Evolutionary conservation across 345 rosid species (phyloP).

Genomic region (Ceriops tagal): DNA sequence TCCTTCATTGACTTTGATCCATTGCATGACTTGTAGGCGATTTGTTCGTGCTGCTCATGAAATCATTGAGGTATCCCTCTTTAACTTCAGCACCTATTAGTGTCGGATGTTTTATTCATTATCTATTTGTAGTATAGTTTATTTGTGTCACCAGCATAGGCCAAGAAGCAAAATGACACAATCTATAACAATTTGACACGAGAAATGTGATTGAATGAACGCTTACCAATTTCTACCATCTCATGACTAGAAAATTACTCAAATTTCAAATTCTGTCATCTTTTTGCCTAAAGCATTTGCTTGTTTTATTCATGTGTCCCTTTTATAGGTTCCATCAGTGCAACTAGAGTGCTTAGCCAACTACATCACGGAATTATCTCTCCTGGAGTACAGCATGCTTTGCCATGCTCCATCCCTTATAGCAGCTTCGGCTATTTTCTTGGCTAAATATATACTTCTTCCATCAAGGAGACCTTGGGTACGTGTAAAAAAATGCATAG

Average conservation of each 20-base stretch:
- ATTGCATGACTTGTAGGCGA: constrained; percentile 48
- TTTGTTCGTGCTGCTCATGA: constrained; percentile 91
- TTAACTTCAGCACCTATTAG: neutral
- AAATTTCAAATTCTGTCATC: neutral
- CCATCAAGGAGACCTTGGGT: constrained; percentile 93
- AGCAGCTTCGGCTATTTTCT: constrained; percentile 84
- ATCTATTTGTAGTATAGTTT: too few relatives aligned
- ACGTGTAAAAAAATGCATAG: constrained; percentile 7
- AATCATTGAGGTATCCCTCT: constrained; percentile 56
- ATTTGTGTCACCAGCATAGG: too few relatives aligned
- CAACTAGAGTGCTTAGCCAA: constrained; percentile 78
- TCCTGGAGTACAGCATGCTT: constrained; percentile 79
- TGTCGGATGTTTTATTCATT: neutral
- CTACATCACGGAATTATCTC: constrained; percentile 70
- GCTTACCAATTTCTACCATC: too few relatives aligned
- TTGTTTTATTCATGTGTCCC: neutral
- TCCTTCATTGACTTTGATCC: constrained; percentile 14
- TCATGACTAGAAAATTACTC: too few relatives aligned
- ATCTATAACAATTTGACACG: too few relatives aligned
- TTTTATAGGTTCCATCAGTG: constrained; percentile 53
- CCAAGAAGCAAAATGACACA: too few relatives aligned
- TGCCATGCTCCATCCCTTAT: constrained; percentile 66
- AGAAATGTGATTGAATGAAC: too few relatives aligned
- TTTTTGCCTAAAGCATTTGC: neutral
- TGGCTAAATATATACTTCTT: constrained; percentile 60